These are phyloP conservation scores for Mucor piriformis DNA, from an alignment of 371 early-diverging fungal genomes.

Conservation along the genomic window DNA sequence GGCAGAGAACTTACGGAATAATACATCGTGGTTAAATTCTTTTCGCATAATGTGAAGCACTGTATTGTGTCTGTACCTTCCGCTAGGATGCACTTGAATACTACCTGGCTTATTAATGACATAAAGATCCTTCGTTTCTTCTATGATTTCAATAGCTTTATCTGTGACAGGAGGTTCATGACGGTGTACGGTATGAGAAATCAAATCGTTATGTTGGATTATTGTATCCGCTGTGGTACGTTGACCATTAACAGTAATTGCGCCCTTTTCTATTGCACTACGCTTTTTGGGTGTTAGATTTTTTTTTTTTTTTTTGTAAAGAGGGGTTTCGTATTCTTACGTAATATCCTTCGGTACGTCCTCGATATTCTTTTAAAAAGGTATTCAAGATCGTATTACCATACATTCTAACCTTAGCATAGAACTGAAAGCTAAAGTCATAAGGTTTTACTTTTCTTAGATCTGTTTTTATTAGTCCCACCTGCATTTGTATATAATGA, in stretches of 20 bases:
- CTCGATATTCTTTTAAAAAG: conserved; percentile 86
- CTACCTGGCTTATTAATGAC: conserved; percentile 91
- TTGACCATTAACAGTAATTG: conserved; percentile 78
- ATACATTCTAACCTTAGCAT: conserved; percentile 94
- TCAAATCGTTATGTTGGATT: conserved; percentile 72
- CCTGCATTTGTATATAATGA: neutral
- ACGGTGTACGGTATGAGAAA: conserved; percentile 85
- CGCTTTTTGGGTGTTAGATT: conserved; percentile 42
- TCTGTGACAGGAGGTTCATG: conserved; percentile 94
- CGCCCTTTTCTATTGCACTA: conserved; percentile 76
- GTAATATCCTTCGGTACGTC: conserved; percentile 81
- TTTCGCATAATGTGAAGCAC: conserved; percentile 76
- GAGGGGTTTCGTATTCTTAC: conserved; percentile 38
- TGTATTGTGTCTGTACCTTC: conserved; percentile 83
- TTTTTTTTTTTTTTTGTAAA: neutral
- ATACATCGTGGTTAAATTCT: conserved; percentile 59
- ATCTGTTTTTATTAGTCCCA: conserved; percentile 36
- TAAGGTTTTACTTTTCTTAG: conserved; percentile 86
- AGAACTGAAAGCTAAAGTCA: conserved; percentile 75
- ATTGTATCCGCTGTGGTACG: conserved; percentile 52
- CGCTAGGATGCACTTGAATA: conserved; percentile 85
- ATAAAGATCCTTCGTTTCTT: conserved; percentile 65
- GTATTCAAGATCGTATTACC: conserved; percentile 73
- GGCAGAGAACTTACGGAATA: conserved; percentile 68
- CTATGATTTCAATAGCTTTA: conserved; percentile 62